A percentile compares a stretch with the other conserved stretches of the same genome.
These are phyloP conservation scores for Euclidium syriacum DNA, from an alignment of 345 rosid genomes.

Conservation along the genomic window DNA sequence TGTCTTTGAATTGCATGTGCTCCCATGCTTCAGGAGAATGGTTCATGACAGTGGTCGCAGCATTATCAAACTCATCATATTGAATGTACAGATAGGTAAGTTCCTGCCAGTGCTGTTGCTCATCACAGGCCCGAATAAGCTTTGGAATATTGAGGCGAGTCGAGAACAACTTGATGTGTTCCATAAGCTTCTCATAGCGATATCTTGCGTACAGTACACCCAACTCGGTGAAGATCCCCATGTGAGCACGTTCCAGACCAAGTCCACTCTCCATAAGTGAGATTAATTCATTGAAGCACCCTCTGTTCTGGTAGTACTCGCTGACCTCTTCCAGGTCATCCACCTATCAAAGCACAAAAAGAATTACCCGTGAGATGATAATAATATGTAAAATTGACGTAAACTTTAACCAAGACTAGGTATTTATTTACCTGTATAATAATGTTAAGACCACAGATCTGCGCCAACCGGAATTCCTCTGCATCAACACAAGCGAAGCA, in stretches of 20 bases:
- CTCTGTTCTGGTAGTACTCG: slow-evolving; percentile 97
- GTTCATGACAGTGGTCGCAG: slow-evolving; percentile 97
- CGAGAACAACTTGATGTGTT: slow-evolving; percentile 95
- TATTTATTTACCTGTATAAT: slow-evolving; percentile 64
- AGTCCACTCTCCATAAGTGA: slow-evolving; percentile 99
- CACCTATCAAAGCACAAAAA: slow-evolving; percentile 47
- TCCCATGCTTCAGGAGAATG: slow-evolving; percentile 99
- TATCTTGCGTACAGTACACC: slow-evolving; percentile 98
- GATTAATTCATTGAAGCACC: slow-evolving; percentile 93
- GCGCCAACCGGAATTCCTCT: slow-evolving; percentile 96
- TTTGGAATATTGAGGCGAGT: slow-evolving; percentile 98
- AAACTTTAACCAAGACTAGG: background rate
- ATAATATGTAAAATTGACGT: background rate
- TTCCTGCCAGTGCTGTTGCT: slow-evolving; percentile 98
- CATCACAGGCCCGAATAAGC: slow-evolving; percentile 97
- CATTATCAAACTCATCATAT: slow-evolving; percentile 96
- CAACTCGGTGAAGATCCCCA: slow-evolving; percentile 98
- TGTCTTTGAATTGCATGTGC: slow-evolving; percentile 99
- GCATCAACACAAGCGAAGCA: slow-evolving; percentile 99
- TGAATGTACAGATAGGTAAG: slow-evolving; percentile 89
- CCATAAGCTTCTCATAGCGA: slow-evolving; percentile 97
- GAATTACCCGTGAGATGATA: slow-evolving; percentile 1
- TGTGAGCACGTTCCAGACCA: slow-evolving; percentile 96
- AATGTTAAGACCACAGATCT: slow-evolving; percentile 93
- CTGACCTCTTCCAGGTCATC: slow-evolving; percentile 98